Evolutionary conservation across 2,329 filamentous ascomycete genomes (phyloP).

Genomic region (Coniochaeta sp.): DNA sequence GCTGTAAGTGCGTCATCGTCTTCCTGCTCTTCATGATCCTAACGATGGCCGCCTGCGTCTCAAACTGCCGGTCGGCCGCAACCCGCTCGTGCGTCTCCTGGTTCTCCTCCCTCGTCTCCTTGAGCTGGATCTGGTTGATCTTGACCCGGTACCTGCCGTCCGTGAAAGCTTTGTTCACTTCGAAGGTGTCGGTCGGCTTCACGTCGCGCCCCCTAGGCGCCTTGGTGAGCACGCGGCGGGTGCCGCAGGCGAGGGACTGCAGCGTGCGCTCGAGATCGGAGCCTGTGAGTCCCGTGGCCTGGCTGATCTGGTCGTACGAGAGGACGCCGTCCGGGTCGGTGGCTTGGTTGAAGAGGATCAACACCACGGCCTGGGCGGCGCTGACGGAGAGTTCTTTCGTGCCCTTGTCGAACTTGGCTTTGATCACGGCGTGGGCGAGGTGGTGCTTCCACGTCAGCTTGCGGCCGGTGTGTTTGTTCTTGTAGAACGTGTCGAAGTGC

Average conservation of each 20-base stretch:
- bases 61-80: constrained; percentile 82
- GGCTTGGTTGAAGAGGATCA: constrained; percentile 81
- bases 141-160: constrained; percentile 87
- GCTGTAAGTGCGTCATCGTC: constrained; percentile 74
- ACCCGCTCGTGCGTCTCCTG: constrained; percentile 89
- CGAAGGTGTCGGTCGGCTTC: constrained; percentile 71
- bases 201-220: constrained; percentile 81
- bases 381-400: constrained; percentile 85
- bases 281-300: constrained; percentile 67
- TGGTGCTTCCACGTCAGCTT: constrained; percentile 88
- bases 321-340: constrained; percentile 51
- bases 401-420: constrained; percentile 71
- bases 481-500: constrained; percentile 80
- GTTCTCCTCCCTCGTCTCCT: constrained; percentile 93
- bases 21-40: constrained; percentile 95
- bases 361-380: constrained; percentile 84
- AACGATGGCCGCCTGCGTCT: constrained; percentile 95
- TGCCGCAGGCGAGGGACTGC: constrained; percentile 90
- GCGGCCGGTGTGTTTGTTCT: constrained; percentile 80
- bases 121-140: constrained; percentile 97
- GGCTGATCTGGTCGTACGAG: constrained; percentile 67
- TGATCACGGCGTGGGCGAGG: constrained; percentile 83
- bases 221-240: constrained; percentile 76
- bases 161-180: constrained; percentile 68
- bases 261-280: constrained; percentile 81